Conservation (phyloP, 768 basidiomycete genomes). For the Trichaptum fuscoviolaceum region DNA sequence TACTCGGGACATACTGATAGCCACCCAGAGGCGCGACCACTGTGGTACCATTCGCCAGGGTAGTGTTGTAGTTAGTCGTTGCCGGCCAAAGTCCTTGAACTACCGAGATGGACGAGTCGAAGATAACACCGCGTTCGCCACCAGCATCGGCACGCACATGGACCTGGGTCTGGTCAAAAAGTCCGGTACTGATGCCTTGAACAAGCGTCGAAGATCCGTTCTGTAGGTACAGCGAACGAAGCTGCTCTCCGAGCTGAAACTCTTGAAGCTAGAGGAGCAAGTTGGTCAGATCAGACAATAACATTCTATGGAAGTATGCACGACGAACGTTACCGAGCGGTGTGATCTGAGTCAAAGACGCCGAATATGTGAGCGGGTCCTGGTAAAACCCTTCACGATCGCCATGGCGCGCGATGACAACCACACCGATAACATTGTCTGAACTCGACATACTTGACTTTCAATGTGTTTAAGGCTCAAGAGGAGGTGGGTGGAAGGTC, state of each 20-base stretch:
- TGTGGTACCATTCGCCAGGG: constrained; percentile 15
- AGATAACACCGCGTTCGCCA: constrained; percentile 53
- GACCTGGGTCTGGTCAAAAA: constrained; percentile 36
- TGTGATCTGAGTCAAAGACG: constrained; percentile 54
- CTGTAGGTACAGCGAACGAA: constrained; percentile 52
- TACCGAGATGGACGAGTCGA: constrained; percentile 13
- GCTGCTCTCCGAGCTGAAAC: constrained; percentile 45
- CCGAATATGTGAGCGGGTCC: constrained; percentile 49
- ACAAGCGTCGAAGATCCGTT: constrained; percentile 49
- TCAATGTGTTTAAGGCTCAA: background rate
- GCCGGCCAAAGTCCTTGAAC: constrained; percentile 16
- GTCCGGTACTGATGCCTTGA: constrained; percentile 28
- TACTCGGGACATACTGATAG: constrained; percentile 17
- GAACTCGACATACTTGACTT: background rate
- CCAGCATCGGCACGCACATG: constrained; percentile 60
- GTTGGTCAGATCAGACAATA: background rate
- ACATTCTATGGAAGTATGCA: constrained; percentile 4
- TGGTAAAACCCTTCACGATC: constrained; percentile 67
- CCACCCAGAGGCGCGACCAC: constrained; percentile 15
- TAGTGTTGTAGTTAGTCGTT: constrained; percentile 14
- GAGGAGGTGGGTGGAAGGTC: background rate
- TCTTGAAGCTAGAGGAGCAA: constrained; percentile 42
- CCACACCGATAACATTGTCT: constrained; percentile 40
- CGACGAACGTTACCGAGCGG: constrained; percentile 59
- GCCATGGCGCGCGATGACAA: constrained; percentile 55